Conservation (phyloP, 345 rosid species). For the Gynandropsis gynandra region DNA sequence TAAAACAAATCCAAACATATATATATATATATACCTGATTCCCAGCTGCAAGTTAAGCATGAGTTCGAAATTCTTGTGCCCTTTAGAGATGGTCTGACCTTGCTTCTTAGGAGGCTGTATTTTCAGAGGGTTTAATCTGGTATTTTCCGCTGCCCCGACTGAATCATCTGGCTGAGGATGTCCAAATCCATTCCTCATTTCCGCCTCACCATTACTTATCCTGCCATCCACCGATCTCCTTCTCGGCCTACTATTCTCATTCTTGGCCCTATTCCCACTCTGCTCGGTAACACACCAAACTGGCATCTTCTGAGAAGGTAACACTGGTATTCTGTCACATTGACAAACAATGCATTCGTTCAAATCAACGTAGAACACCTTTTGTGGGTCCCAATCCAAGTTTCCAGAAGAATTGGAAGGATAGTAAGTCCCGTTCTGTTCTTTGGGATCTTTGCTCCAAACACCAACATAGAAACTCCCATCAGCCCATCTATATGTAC, state of each 20-base stretch:
- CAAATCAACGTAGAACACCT: slow-evolving; percentile 33
- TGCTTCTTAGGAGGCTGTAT: slow-evolving; percentile 49
- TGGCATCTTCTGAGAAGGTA: slow-evolving; percentile 83
- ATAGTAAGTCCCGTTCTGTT: slow-evolving; percentile 63
- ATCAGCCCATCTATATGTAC: slow-evolving; percentile 64
- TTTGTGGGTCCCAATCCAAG: slow-evolving; percentile 62
- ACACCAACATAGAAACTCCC: slow-evolving; percentile 76
- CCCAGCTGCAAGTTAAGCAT: slow-evolving; percentile 91
- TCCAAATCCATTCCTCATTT: slow-evolving; percentile 16
- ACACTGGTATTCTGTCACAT: slow-evolving; percentile 57
- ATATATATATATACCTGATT: slow-evolving; percentile 34
- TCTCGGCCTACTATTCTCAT: too few species aligned
- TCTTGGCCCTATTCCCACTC: too few species aligned
- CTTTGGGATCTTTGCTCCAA: slow-evolving; percentile 73
- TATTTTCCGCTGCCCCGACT: too few species aligned
- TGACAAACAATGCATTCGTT: slow-evolving; percentile 34
- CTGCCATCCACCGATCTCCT: slow-evolving; percentile 35
- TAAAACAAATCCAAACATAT: not conserved
- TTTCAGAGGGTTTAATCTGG: not conserved
- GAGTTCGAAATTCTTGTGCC: slow-evolving; percentile 81
- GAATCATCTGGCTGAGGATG: too few species aligned
- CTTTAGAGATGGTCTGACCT: slow-evolving; percentile 83
- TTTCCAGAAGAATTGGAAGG: slow-evolving; percentile 36
- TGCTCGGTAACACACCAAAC: slow-evolving; percentile 37
- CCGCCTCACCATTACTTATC: slow-evolving; percentile 35